Evolutionary conservation across 1,284 basidiomycete species (phyloP).

Genomic region (Trametes sp.): DNA sequence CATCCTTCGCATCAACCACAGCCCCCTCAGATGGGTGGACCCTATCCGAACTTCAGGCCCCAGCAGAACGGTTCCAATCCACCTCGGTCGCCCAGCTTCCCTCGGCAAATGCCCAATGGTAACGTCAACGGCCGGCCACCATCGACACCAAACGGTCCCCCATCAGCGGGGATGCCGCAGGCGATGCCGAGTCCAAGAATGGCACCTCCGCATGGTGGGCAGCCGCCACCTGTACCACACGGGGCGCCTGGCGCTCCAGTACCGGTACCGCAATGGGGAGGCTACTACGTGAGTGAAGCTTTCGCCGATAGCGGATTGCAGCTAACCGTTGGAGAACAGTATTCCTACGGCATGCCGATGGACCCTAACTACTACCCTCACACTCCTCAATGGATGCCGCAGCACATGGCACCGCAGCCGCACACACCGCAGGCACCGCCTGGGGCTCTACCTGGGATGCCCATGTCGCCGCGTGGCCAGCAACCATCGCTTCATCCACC

Average conservation of each 20-base stretch:
- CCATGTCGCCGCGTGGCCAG: slow-evolving; percentile 71
- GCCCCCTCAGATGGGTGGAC: slow-evolving; percentile 54
- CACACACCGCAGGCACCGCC: slow-evolving; percentile 45
- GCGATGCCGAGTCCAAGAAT: slow-evolving; percentile 72
- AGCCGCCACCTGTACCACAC: slow-evolving; percentile 48
- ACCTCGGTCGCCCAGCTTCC: slow-evolving; percentile 71
- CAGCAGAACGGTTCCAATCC: slow-evolving; percentile 47
- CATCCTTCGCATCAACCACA: slow-evolving; percentile 51
- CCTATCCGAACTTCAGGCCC: slow-evolving; percentile 48
- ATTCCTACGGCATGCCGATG: slow-evolving; percentile 41
- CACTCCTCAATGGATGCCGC: slow-evolving; percentile 49
- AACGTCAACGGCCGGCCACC: slow-evolving; percentile 63
- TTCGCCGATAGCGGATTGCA: slow-evolving; percentile 4
- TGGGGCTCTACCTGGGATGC: slow-evolving; percentile 52
- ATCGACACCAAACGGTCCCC: slow-evolving; percentile 58
- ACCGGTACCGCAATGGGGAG: slow-evolving; percentile 46
- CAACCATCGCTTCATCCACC: slow-evolving; percentile 63
- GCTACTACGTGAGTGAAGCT: slow-evolving; percentile 47
- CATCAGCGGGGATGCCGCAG: slow-evolving; percentile 48
- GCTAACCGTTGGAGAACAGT: slow-evolving; percentile 25
- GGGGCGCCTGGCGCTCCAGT: slow-evolving; percentile 48
- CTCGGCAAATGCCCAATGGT: slow-evolving; percentile 69
- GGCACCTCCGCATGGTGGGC: slow-evolving; percentile 60
- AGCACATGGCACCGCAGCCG: slow-evolving; percentile 45
- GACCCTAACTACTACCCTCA: slow-evolving; percentile 42